Evolutionary conservation across 495 filamentous ascomycete genomes (phyloP), one percentile per base, ranked within the genome.

Genomic region (Cladorrhinum samala): DNA sequence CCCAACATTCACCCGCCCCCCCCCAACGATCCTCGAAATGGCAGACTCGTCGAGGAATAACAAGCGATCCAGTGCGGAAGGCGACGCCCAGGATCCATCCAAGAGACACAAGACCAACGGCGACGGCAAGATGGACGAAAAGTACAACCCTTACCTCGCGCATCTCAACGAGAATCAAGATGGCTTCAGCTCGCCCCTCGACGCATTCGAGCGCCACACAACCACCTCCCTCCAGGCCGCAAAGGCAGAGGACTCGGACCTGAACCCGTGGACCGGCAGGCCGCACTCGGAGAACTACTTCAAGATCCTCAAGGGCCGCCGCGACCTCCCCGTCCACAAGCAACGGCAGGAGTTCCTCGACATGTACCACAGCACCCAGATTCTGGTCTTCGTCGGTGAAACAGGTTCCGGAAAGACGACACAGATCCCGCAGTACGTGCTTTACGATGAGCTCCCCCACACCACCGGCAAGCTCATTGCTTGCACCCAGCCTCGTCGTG

Each of bases 341-440:
- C 94, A 99, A 67, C 83, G 91, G 65, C 86, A 93, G 68, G 90
- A 97, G 67, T 99, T 99, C 70, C 76, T 99, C 37, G 77, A 88
- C 58, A 78, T 91, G 59, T 99, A 93, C 70, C 94, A 97, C 56
- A 82, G 85, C 65, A 86, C 84, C 9, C 94, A 97, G 66, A 95
- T 97, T 55, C 80, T 99, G 21, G 93, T 99, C 62, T 95, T 99
- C 62, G 94, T 99, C 53, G 94, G 94, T 73, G 93, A 98, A 76
- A 98, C 93, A 2, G 93, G 93, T 84, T 98, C 93, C 59, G 93
- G 93, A 69, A 98, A 98, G 72, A 98, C 93, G 0, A 98, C 93
- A 0, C 94, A 99, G 71, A 97, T 99, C 50, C 94, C 94, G 0
- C 94, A 99, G 67, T 99, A 95, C 67, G 89, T 99, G 53, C 79